Conservation (phyloP, 2,329 filamentous ascomycete species). For the Colletotrichum liriopes region DNA sequence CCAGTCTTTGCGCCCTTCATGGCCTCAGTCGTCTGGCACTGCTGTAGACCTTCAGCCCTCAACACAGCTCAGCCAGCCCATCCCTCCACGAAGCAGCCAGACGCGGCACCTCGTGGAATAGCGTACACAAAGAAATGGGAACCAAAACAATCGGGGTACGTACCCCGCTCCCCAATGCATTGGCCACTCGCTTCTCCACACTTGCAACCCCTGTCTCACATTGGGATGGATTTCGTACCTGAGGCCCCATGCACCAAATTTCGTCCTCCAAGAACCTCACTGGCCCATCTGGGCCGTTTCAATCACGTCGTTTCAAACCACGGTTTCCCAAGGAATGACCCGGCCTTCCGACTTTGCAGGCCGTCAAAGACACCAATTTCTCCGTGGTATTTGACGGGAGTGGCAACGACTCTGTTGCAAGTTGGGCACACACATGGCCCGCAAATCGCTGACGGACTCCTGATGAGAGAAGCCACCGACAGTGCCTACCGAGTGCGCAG, state of each 20-base stretch:
- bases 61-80: neutral
- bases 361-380: neutral
- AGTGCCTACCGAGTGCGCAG: neutral
- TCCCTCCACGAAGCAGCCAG: neutral
- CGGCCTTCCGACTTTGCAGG: constrained; percentile 11
- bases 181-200: constrained; percentile 30
- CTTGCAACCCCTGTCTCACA: constrained; percentile 37
- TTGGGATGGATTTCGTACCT: constrained; percentile 25
- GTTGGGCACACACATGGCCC: neutral
- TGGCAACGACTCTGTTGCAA: neutral
- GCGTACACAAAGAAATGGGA: constrained; percentile 7
- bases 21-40: neutral
- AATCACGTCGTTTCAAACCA: constrained; percentile 40
- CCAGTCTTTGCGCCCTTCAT: neutral
- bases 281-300: constrained; percentile 37
- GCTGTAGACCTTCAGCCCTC: neutral
- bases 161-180: neutral
- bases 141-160: constrained; percentile 17
- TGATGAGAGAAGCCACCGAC: neutral
- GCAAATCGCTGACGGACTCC: neutral
- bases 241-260: constrained; percentile 29
- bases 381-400: constrained; percentile 1
- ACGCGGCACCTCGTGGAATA: neutral
- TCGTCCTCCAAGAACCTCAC: constrained; percentile 37
- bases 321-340: constrained; percentile 29